phyloP scores from a whole-genome alignment of 2,329 filamentous ascomycete species.

The Mariannaea elegans region DNA sequence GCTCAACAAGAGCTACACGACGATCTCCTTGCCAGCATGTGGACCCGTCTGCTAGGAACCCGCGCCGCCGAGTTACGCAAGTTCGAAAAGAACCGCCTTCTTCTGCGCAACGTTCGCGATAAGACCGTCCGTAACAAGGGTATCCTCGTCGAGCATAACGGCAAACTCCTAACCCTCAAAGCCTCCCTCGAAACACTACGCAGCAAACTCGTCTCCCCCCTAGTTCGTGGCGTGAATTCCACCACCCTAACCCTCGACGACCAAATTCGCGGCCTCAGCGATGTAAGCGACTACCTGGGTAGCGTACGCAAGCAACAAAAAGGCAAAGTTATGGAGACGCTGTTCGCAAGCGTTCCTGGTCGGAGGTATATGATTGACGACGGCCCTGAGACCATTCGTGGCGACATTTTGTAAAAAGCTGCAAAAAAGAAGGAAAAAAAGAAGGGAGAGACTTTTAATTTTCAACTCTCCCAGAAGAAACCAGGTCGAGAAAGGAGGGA shows the following conservation, averaged over 20 bases:
- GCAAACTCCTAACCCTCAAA: slow-evolving; percentile 83
- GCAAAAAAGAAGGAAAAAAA: neutral
- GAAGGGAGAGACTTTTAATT: neutral
- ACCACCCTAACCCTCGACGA: slow-evolving; percentile 81
- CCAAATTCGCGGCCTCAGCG: slow-evolving; percentile 84
- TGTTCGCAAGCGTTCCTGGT: slow-evolving; percentile 66
- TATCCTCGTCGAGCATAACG: slow-evolving; percentile 86
- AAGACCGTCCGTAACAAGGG: slow-evolving; percentile 89
- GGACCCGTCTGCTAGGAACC: slow-evolving; percentile 84
- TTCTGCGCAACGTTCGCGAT: slow-evolving; percentile 81
- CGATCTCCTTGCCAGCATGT: slow-evolving; percentile 84
- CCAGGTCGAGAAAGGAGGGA: neutral
- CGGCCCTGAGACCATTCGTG: slow-evolving; percentile 30
- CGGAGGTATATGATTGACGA: slow-evolving; percentile 46
- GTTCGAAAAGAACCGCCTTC: slow-evolving; percentile 87
- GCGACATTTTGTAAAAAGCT: slow-evolving; percentile 21
- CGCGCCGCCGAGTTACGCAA: slow-evolving; percentile 81
- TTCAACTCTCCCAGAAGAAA: neutral
- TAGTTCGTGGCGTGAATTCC: slow-evolving; percentile 75
- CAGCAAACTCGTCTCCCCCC: slow-evolving; percentile 82
- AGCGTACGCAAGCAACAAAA: slow-evolving; percentile 82
- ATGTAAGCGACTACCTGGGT: slow-evolving; percentile 81
- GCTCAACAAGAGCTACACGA: slow-evolving; percentile 82
- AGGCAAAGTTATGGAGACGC: slow-evolving; percentile 80
- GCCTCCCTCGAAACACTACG: slow-evolving; percentile 86